A percentile compares a stretch with the other conserved stretches of the same genome.
Conservation (phyloP, 352 stramenopile species). For the Pythium dissotocum region DNA sequence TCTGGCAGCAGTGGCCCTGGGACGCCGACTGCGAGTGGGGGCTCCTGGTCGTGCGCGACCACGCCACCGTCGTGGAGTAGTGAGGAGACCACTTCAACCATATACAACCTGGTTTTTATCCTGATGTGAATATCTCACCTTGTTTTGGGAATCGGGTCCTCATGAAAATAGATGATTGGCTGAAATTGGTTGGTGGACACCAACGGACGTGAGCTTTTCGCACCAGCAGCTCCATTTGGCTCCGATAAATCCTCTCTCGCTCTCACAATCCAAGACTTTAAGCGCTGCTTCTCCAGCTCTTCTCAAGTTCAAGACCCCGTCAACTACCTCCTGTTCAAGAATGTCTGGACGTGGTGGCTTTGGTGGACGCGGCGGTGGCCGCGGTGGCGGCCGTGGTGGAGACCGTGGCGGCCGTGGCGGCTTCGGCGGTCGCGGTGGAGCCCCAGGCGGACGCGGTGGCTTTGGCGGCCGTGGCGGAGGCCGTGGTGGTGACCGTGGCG, state of each 20-base stretch:
- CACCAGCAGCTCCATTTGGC: not conserved
- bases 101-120: slow-evolving; percentile 26
- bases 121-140: slow-evolving; percentile 5
- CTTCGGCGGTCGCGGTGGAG: slow-evolving; percentile 43
- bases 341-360: slow-evolving; percentile 65
- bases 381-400: slow-evolving; percentile 52
- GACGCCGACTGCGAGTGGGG: slow-evolving; percentile 34
- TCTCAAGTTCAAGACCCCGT: not conserved
- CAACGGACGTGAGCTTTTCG: slow-evolving; percentile 2
- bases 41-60: slow-evolving; percentile 16
- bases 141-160: slow-evolving; percentile 13
- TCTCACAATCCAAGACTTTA: slow-evolving; percentile 7
- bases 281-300: not conserved
- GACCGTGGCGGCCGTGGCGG: slow-evolving; percentile 32
- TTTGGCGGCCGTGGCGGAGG: slow-evolving; percentile 44
- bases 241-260: not conserved
- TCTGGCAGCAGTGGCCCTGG: slow-evolving; percentile 29
- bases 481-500: slow-evolving; percentile 37
- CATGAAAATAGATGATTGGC: slow-evolving; percentile 18
- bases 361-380: slow-evolving; percentile 47
- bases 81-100: slow-evolving; percentile 24
- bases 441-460: slow-evolving; percentile 40
- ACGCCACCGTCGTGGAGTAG: not conserved
- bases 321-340: slow-evolving; percentile 16
- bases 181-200: slow-evolving; percentile 31